These are phyloP conservation scores for Ogataea haglerorum DNA, from an alignment of 805 yeast genomes.

Conservation along the genomic window DNA sequence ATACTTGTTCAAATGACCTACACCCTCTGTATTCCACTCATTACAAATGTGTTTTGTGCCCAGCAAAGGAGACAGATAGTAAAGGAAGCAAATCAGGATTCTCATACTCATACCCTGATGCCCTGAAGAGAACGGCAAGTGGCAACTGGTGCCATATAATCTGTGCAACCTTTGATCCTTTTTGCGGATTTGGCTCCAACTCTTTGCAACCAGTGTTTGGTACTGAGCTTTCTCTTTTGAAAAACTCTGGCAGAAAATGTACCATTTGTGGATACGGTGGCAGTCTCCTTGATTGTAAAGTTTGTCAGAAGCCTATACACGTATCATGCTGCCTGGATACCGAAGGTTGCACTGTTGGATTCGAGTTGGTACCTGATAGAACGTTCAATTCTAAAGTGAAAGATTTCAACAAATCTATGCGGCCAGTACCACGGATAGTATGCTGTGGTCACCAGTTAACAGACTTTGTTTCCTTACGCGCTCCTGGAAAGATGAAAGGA, in stretches of 20 bases:
- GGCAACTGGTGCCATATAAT: conserved; percentile 77
- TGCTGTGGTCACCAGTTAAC: conserved; percentile 39
- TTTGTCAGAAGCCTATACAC: conserved; percentile 43
- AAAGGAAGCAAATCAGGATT: conserved; percentile 43
- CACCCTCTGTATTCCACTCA: conserved; percentile 55
- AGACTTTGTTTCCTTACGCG: conserved; percentile 29
- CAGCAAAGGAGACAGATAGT: conserved; percentile 46
- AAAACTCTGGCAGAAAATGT: conserved; percentile 38
- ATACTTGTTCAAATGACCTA: conserved; percentile 67
- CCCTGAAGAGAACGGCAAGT: conserved; percentile 60
- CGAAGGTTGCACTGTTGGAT: conserved; percentile 49
- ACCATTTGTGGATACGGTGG: conserved; percentile 49
- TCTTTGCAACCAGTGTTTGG: conserved; percentile 48
- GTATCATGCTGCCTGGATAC: conserved; percentile 58
- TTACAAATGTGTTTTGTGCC: conserved; percentile 67
- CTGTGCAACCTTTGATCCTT: conserved; percentile 59
- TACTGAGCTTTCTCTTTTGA: conserved; percentile 29
- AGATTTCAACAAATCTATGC: conserved; percentile 34
- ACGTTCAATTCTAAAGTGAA: conserved; percentile 18
- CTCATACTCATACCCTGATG: conserved; percentile 50
- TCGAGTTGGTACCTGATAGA: conserved; percentile 36
- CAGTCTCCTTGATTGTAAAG: conserved; percentile 43
- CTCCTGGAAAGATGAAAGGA: conserved; percentile 29
- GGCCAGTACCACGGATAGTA: conserved; percentile 40
- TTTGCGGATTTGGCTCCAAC: conserved; percentile 39